Percentiles rank a stretch among this genome's conserved stretches.
phyloP scores from a whole-genome alignment of 2,329 filamentous ascomycete genomes.

The Pleomassaria siparia region DNA sequence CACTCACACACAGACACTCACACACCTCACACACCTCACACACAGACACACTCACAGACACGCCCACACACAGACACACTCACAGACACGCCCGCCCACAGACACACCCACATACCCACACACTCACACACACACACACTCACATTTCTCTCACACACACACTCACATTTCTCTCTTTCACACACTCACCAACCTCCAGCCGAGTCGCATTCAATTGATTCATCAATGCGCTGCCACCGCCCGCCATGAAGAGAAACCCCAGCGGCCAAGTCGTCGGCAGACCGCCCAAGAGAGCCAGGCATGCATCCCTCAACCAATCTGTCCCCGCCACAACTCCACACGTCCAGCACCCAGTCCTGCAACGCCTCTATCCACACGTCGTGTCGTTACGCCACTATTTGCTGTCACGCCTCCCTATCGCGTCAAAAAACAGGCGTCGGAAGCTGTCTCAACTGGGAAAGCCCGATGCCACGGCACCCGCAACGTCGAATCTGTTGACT shows the following conservation, averaged over 20 bases:
- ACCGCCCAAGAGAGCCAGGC: constrained; percentile 27
- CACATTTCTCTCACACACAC: no score
- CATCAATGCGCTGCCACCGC: constrained; percentile 7
- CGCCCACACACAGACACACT: no score
- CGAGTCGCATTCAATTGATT: neutral
- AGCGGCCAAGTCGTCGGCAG: constrained; percentile 18
- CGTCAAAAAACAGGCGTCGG: constrained; percentile 59
- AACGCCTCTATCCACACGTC: constrained; percentile 67
- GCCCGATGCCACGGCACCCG: constrained; percentile 28
- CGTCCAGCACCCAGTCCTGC: constrained; percentile 62
- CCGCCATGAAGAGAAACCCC: constrained; percentile 30
- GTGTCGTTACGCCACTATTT: constrained; percentile 71
- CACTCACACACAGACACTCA: no score
- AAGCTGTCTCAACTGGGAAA: constrained; percentile 45
- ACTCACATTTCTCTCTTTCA: no score
- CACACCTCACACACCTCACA: no score
- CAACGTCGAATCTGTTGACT: no score
- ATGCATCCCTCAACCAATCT: constrained; percentile 31
- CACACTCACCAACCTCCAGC: neutral
- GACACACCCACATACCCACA: no score
- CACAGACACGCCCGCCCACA: no score
- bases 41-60: no score
- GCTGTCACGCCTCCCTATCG: constrained; percentile 63
- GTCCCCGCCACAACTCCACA: constrained; percentile 23
- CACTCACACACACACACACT: no score